Evolutionary conservation across 2,329 filamentous ascomycete genomes (phyloP).

Genomic region (Fusarium oligoseptatum): DNA sequence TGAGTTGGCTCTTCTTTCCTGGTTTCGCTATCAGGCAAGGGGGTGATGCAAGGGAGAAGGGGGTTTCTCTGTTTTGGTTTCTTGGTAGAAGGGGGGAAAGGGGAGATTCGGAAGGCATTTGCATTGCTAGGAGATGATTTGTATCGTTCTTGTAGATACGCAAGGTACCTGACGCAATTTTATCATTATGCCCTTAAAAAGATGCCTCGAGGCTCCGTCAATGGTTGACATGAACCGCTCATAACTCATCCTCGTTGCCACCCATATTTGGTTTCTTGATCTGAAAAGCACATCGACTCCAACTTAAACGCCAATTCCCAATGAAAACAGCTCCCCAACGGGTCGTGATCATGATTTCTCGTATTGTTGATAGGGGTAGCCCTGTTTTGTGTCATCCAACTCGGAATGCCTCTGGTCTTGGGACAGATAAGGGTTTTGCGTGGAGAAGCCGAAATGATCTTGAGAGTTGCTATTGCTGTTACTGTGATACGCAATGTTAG

Average conservation of each 20-base stretch:
- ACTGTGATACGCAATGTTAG: slow-evolving; percentile 36
- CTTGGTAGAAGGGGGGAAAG: slow-evolving; percentile 18
- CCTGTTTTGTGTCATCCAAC: slow-evolving; percentile 21
- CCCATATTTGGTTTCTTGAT: not conserved
- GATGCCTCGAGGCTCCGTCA: not conserved
- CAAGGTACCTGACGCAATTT: slow-evolving; percentile 40
- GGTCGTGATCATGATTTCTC: slow-evolving; percentile 8
- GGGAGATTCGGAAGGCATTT: slow-evolving; percentile 31
- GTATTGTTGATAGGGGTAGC: slow-evolving; percentile 14
- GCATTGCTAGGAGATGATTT: slow-evolving; percentile 40
- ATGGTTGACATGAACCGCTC: slow-evolving; percentile 15
- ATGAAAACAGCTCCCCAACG: not conserved
- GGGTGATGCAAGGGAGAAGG: slow-evolving; percentile 10
- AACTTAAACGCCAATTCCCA: not conserved
- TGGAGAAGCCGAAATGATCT: slow-evolving; percentile 39
- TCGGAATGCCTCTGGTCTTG: slow-evolving; percentile 22
- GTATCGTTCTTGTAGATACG: slow-evolving; percentile 43
- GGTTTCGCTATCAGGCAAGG: slow-evolving; percentile 11
- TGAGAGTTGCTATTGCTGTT: slow-evolving; percentile 38
- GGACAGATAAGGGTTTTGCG: slow-evolving; percentile 31
- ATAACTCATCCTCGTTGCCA: slow-evolving; percentile 7
- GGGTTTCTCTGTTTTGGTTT: slow-evolving; percentile 33
- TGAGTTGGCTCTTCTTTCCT: slow-evolving; percentile 10
- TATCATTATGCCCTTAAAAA: slow-evolving; percentile 29
- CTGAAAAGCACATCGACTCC: slow-evolving; percentile 24